Conservation (phyloP, 129 eudicot genomes). For the Rutidosis leptorrhynchoides region DNA sequence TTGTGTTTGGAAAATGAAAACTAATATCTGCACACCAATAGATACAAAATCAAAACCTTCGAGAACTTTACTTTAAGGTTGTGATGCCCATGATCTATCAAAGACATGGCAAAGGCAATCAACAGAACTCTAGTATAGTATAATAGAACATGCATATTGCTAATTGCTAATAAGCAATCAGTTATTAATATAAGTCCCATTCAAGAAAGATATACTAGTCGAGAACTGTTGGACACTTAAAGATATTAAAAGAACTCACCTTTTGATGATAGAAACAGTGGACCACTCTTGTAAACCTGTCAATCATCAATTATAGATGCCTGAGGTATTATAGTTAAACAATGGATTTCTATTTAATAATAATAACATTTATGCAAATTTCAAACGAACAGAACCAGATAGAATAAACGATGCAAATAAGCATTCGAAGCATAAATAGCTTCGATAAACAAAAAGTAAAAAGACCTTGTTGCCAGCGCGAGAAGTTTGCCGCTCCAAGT, state of each 20-base stretch:
- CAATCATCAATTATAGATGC: slow-evolving; percentile 20
- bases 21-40: not conserved
- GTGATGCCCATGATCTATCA: not conserved
- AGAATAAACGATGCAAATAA: not conserved
- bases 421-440: not conserved
- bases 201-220: slow-evolving; percentile 15
- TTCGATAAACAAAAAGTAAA: too few relatives aligned
- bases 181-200: slow-evolving; percentile 1
- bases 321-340: not conserved
- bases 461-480: slow-evolving; percentile 49
- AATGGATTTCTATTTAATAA: not conserved
- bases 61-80: not conserved
- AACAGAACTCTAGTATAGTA: not conserved
- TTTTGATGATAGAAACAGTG: slow-evolving; percentile 83
- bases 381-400: not conserved
- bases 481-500: slow-evolving; percentile 33
- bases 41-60: not conserved
- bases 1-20: too few relatives aligned
- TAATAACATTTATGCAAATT: not conserved
- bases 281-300: slow-evolving; percentile 92
- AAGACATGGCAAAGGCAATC: not conserved
- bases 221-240: not conserved
- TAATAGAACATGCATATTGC: not conserved
- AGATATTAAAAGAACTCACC: slow-evolving; percentile 37
- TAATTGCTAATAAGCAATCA: slow-evolving; percentile 14